A percentile compares a stretch with the other conserved stretches of the same genome.
These are phyloP conservation scores for Fusarium newnesense DNA, from an alignment of 2,329 filamentous ascomycete genomes.

Conservation along the genomic window DNA sequence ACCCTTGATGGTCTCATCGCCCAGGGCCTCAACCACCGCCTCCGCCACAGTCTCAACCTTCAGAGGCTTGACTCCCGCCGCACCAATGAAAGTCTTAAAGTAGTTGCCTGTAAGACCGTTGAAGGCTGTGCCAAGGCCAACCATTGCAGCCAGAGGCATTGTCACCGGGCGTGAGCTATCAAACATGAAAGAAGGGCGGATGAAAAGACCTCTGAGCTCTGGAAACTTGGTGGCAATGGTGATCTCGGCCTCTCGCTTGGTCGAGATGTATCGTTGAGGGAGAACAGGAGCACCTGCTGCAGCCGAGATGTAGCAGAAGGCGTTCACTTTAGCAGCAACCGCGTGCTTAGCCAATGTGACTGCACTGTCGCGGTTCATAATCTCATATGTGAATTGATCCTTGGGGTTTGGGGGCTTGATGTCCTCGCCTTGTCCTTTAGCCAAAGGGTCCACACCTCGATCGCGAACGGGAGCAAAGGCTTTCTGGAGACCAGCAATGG, in stretches of 20 bases:
- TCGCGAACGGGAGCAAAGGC: constrained; percentile 77
- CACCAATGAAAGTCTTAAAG: constrained; percentile 80
- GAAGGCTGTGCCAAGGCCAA: constrained; percentile 77
- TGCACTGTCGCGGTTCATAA: constrained; percentile 94
- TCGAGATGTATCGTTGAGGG: constrained; percentile 85
- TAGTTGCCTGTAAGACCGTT: constrained; percentile 82
- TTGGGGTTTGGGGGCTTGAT: constrained; percentile 74
- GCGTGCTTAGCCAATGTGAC: constrained; percentile 85
- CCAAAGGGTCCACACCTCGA: constrained; percentile 76
- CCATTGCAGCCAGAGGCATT: constrained; percentile 82
- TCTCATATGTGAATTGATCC: constrained; percentile 90
- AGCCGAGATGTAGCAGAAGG: constrained; percentile 90
- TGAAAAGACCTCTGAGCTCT: constrained; percentile 80
- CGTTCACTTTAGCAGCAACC: constrained; percentile 68
- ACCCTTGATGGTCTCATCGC: constrained; percentile 77
- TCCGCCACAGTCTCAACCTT: constrained; percentile 89
- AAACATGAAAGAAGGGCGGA: constrained; percentile 89
- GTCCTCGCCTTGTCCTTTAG: constrained; percentile 66
- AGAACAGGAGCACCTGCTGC: constrained; percentile 86
- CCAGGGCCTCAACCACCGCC: constrained; percentile 87
- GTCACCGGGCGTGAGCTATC: constrained; percentile 85
- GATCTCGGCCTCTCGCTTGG: constrained; percentile 90
- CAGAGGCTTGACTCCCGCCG: constrained; percentile 85
- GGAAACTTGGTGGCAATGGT: constrained; percentile 79
- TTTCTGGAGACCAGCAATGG: constrained; percentile 79